These are phyloP conservation scores for Fusarium sp. DNA, from an alignment of 2,329 filamentous ascomycete species.

Conservation along the genomic window DNA sequence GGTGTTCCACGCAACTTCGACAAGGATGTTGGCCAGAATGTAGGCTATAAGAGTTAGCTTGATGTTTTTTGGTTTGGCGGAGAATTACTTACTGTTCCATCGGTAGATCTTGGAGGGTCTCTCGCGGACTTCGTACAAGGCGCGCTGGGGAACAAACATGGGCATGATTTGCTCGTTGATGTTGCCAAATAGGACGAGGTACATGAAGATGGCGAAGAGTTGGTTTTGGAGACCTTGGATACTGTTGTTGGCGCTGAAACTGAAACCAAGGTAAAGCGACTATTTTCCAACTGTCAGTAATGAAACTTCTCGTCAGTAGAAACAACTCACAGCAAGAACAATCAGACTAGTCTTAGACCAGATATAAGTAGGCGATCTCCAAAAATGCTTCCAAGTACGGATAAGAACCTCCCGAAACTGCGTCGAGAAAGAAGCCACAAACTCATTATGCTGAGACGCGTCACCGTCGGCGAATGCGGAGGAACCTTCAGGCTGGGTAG, in stretches of 20 bases:
- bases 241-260: constrained; percentile 66
- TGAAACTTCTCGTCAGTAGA: accelerated
- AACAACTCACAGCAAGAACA: constrained; percentile 31
- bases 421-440: constrained; percentile 47
- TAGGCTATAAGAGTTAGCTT: constrained; percentile 29
- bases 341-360: constrained; percentile 64
- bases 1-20: constrained; percentile 42
- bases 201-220: constrained; percentile 77
- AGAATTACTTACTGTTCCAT: constrained; percentile 40
- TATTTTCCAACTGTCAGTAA: neutral
- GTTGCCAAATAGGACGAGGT: constrained; percentile 73
- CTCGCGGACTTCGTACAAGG: constrained; percentile 76
- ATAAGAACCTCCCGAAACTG: constrained; percentile 55
- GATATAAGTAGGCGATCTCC: constrained; percentile 66
- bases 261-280: constrained; percentile 74
- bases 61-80: accelerated
- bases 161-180: constrained; percentile 76
- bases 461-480: neutral
- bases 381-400: constrained; percentile 49
- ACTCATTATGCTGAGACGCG: constrained; percentile 46
- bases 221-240: constrained; percentile 76
- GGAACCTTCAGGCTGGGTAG: neutral
- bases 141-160: constrained; percentile 75
- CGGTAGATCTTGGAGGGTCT: constrained; percentile 73
- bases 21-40: constrained; percentile 41